Evolutionary conservation across 768 basidiomycete species (phyloP), one percentile per base, ranked within the genome.

Genomic region (Russula emetica): DNA sequence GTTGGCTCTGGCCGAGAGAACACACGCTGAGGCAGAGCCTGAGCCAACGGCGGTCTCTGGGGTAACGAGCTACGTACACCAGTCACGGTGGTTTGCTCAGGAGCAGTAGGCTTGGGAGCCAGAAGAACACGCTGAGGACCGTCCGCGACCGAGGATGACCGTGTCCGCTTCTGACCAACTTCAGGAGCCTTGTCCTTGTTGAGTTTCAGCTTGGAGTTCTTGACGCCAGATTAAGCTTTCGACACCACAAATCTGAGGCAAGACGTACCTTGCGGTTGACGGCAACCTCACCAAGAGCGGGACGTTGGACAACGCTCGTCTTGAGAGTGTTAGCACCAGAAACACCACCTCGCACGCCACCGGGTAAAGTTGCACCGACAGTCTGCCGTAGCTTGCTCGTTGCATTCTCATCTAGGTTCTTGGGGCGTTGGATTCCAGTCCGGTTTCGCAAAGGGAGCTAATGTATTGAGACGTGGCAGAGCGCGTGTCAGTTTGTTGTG

Each of bases 281-380:
- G 61, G 87, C 85, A 65, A 94, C 92, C 76, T 94, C 92, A 63
- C 85, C 84, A 55, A 95, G 80, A 45, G 86, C 91, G 36, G 87
- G 80, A 68, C 93, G 83, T 72, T 85, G 84, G 54, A 69, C 66
- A 24, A 79, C 76, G 49, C 77, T 80, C 38, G 77, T 78, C 79
- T 92, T 93, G 68, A 79, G 74, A 40, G 70, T 74, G 65, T 76
- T 77, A 62, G 73, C 72, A 57, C 47, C 36, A 62, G 61, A 44
- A 62, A 78, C 74, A 53, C 80, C 70, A 67, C 82, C 76, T 58
- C 86, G 84, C 61, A 81, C 77, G 50, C 83, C 75, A 49, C 80
- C 82, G 55, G 77, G 70, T 57, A 74, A 69, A 40, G 78, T 71
- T 68, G 75, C 76, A 67, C 78, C 81, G 20, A 86, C 87, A 20